Percentiles rank a stretch among this genome's conserved stretches.
These are phyloP conservation scores for Arthrobotrys musiformis DNA, from an alignment of 2,329 filamentous ascomycete genomes.

Conservation along the genomic window DNA sequence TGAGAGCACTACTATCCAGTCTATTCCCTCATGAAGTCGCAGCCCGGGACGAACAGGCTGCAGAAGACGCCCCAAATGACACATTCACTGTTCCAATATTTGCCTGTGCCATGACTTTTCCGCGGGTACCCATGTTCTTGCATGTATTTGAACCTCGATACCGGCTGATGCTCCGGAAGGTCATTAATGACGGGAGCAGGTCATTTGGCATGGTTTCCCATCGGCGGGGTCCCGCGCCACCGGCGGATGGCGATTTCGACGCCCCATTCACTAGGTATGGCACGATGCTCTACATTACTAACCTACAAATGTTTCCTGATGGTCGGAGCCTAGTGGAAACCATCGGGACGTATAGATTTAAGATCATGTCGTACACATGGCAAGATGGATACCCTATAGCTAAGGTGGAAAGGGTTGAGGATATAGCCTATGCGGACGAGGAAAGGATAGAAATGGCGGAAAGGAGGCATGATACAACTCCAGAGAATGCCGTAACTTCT, in stretches of 20 bases:
- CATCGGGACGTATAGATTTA: slow-evolving; percentile 79
- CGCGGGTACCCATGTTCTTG: slow-evolving; percentile 83
- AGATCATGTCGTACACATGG: slow-evolving; percentile 72
- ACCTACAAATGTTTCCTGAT: slow-evolving; percentile 78
- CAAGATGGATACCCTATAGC: slow-evolving; percentile 82
- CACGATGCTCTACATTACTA: slow-evolving; percentile 79
- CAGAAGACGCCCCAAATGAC: slow-evolving; percentile 61
- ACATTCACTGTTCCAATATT: slow-evolving; percentile 77
- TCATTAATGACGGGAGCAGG: slow-evolving; percentile 74
- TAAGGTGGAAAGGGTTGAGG: slow-evolving; percentile 79
- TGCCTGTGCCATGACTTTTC: slow-evolving; percentile 83
- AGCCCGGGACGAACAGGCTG: slow-evolving; percentile 68
- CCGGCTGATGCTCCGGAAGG: slow-evolving; percentile 85
- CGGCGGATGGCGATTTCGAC: slow-evolving; percentile 63
- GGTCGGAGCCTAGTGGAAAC: slow-evolving; percentile 85
- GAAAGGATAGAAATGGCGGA: slow-evolving; percentile 79
- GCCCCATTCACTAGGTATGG: slow-evolving; percentile 77
- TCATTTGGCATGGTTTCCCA: slow-evolving; percentile 82
- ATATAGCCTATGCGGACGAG: slow-evolving; percentile 83
- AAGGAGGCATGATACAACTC: slow-evolving; percentile 61
- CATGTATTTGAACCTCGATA: slow-evolving; percentile 95
- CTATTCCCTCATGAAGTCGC: slow-evolving; percentile 77
- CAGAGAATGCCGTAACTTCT: neutral
- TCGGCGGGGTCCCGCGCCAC: slow-evolving; percentile 69
- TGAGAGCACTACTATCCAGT: slow-evolving; percentile 72